Evolutionary conservation across 169 alveolate genomes (phyloP).

Genomic region (Cryptosporidium felis): DNA sequence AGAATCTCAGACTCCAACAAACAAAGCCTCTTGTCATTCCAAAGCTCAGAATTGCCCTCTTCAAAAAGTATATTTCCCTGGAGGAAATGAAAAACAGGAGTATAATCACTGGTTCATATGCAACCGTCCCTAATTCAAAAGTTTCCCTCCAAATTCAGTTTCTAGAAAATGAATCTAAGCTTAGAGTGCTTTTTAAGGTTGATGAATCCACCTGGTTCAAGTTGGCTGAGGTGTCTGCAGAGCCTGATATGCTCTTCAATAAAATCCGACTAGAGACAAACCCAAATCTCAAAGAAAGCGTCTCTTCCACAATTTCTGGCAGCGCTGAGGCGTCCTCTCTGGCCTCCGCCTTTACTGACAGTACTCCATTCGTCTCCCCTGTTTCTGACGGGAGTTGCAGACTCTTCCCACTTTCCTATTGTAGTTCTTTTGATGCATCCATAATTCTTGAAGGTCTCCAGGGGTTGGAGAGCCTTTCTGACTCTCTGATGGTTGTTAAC

Average conservation of each 20-base stretch:
- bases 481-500: neutral
- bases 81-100: constrained; percentile 30
- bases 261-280: neutral
- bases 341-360: neutral
- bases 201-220: neutral
- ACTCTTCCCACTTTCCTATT: constrained; percentile 33
- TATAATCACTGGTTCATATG: neutral
- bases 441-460: neutral
- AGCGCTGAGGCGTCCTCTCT: neutral
- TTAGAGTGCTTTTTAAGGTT: neutral
- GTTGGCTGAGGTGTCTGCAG: neutral
- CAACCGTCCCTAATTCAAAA: neutral
- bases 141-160: constrained; percentile 2
- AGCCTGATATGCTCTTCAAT: neutral
- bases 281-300: neutral
- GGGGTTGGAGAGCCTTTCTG: neutral
- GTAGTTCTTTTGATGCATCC: constrained; percentile 1
- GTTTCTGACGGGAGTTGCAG: neutral
- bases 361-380: constrained; percentile 18
- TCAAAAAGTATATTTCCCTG: constrained; percentile 11
- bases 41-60: constrained; percentile 13
- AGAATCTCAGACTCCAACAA: neutral
- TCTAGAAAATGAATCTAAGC: neutral
- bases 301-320: neutral
- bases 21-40: neutral